Evolutionary conservation across 2,329 filamentous ascomycete genomes (phyloP), one percentile per base, ranked within the genome.

Genomic region (Neonectria hederae): DNA sequence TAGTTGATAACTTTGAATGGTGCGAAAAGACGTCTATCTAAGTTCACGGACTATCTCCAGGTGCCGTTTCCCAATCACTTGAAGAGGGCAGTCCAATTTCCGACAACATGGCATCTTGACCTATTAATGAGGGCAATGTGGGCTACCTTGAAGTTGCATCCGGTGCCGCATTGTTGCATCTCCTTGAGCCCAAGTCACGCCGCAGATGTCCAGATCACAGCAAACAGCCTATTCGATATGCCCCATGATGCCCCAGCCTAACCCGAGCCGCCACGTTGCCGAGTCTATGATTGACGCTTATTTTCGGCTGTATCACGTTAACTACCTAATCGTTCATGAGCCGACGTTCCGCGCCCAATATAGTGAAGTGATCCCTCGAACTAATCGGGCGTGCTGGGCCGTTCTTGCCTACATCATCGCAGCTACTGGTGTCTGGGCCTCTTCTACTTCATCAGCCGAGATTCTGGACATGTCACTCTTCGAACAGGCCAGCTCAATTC

Each of bases 101-200:
- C n/a, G 78, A 80, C 51, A 78, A 78, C 11, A 80, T 80, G 78
- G 77, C 78, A 1, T 77, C 77, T 5, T 64, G 80, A 4, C 76
- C 77, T 2, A 74, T 79, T 19, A 71, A 73, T 21, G 77, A 79
- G 43, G 71, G 74, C 8, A 78, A 81, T 30, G 76, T 77, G 1
- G 83, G 82, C 5, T 84, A 84, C 68, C 76, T 83, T 9, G 83
- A 82, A 2, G 76, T 82, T 1, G 80, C 80, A 1, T 83, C 81
- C 6, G 81, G 81, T 1, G 82, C 81, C 17, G 81, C 81, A 2
- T 77, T 83, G 62, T 67, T 83, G 17, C 76, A 81, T 4, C 70
- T 79, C 7, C 69, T 79, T 7, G 77, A 79, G 51, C 77, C 77
- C 6, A 69, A 67, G n/a, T 66, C 69, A 19, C 65, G 72, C 30